Evolutionary conservation across 2,329 filamentous ascomycete genomes (phyloP), one percentile per base, ranked within the genome.

Genomic region (Venturia nashicola): DNA sequence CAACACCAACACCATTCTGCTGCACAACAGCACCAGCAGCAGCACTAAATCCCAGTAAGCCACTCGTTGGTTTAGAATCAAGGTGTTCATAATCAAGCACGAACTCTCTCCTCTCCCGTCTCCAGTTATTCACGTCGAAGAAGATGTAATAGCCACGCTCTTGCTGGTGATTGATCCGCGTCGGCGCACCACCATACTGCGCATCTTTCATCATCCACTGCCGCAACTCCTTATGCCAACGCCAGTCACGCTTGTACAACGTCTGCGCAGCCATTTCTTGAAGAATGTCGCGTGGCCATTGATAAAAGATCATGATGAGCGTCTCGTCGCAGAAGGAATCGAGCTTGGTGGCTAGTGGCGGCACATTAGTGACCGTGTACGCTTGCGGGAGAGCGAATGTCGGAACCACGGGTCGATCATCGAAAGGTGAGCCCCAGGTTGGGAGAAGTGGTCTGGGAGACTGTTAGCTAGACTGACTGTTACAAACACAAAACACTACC

Each of bases 231-330:
- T 78, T 82, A 72, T 83, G 80, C 76, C 79, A 83, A 61, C 80
- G 74, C 80, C 80, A 83, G 66, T 80, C 79, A 40, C 79, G 76
- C 40, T 74, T 74, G 69, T 77, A 74, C 69, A 88, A 74, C 70
- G 88, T 85, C 65, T 81, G 78, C 8, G 85, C 85, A 6, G 85
- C 85, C 57, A 86, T 76, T 70, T 88, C 86, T 70, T 88, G 86
- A 71, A 85, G 78, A 64, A 86, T 80, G 69, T 87, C 85, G 65
- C 83, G 78, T 16, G 85, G 84, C 76, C 84, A 82, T 67, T 83
- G 85, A 74, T 87, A 88, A 77, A 88, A 88, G 65, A 88, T 86
- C 70, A 84, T 85, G 71, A 88, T 86, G 5, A 88, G 76, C 0
- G 86, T 88, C 71, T 88, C 86, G 67, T 84, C 79, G 51, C 78